These are phyloP conservation scores for Lasiosphaeria hispida DNA, from an alignment of 495 filamentous ascomycete genomes.

Conservation along the genomic window DNA sequence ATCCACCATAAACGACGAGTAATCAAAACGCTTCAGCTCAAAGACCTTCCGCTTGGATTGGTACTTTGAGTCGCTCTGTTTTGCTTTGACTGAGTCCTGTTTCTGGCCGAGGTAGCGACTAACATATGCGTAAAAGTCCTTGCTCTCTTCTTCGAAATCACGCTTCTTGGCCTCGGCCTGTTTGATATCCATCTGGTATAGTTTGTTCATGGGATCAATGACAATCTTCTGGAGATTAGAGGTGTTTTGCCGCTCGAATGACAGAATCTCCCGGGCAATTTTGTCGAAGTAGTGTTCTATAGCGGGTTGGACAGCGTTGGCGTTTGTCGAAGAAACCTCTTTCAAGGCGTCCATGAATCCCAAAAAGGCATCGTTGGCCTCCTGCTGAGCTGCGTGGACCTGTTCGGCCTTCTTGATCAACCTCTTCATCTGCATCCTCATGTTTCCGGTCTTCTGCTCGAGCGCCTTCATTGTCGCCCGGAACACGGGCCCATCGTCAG, in stretches of 20 bases:
- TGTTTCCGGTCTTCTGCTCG: constrained; percentile 95
- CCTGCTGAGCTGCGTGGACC: constrained; percentile 71
- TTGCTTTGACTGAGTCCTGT: constrained; percentile 93
- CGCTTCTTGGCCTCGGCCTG: constrained; percentile 95
- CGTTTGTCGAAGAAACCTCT: constrained; percentile 86
- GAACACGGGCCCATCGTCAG: constrained; percentile 94
- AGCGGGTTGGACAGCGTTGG: constrained; percentile 91
- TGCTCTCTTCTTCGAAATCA: constrained; percentile 97
- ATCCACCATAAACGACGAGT: constrained; percentile 99
- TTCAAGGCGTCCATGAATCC: constrained; percentile 83
- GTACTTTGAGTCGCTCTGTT: constrained; percentile 97
- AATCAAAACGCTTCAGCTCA: constrained; percentile 96
- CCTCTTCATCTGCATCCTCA: constrained; percentile 92
- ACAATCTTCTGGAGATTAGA: constrained; percentile 83
- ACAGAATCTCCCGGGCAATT: constrained; percentile 85
- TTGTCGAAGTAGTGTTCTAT: constrained; percentile 98
- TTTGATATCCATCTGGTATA: constrained; percentile 96
- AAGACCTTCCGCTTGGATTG: constrained; percentile 91
- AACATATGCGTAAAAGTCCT: constrained; percentile 95
- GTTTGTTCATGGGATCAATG: constrained; percentile 86
- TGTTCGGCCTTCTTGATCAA: constrained; percentile 88
- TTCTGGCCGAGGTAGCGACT: constrained; percentile 91
- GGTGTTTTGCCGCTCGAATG: constrained; percentile 82
- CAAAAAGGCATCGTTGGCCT: constrained; percentile 79
- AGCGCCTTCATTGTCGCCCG: constrained; percentile 94